A percentile compares a stretch with the other conserved stretches of the same genome.
These are phyloP conservation scores for Cladophialophora immunda DNA, from an alignment of 2,329 filamentous ascomycete genomes.

Conservation along the genomic window DNA sequence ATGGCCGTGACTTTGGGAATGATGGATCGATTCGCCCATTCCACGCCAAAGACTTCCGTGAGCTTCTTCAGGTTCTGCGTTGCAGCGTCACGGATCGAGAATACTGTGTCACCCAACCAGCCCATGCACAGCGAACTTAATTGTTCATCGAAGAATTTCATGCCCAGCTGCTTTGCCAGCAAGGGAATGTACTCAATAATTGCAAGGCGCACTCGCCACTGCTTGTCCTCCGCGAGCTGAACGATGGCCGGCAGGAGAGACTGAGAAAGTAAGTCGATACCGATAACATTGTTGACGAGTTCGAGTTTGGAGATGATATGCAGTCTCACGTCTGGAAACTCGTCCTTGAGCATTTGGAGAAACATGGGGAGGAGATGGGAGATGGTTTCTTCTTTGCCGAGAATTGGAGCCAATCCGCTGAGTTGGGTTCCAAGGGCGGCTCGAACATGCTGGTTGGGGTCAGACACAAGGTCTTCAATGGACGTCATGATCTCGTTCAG, in stretches of 20 bases:
- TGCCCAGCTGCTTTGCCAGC: slow-evolving; percentile 91
- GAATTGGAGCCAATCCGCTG: slow-evolving; percentile 92
- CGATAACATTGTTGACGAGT: slow-evolving; percentile 97
- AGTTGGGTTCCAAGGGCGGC: slow-evolving; percentile 96
- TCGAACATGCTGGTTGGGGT: slow-evolving; percentile 95
- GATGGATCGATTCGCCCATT: slow-evolving; percentile 96
- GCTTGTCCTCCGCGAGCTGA: slow-evolving; percentile 95
- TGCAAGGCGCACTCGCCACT: slow-evolving; percentile 92
- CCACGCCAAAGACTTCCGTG: slow-evolving; percentile 96
- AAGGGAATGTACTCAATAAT: slow-evolving; percentile 99
- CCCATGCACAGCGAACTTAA: slow-evolving; percentile 95
- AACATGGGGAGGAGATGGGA: slow-evolving; percentile 98
- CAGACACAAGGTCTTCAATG: slow-evolving; percentile 94
- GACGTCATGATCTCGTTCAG: slow-evolving; percentile 96
- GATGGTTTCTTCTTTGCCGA: slow-evolving; percentile 99
- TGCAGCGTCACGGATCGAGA: slow-evolving; percentile 96
- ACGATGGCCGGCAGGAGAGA: slow-evolving; percentile 97
- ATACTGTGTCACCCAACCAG: slow-evolving; percentile 97
- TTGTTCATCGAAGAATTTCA: slow-evolving; percentile 98
- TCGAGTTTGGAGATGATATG: slow-evolving; percentile 99
- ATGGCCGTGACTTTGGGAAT: slow-evolving; percentile 99
- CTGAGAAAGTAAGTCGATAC: slow-evolving; percentile 95
- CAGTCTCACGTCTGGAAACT: slow-evolving; percentile 95
- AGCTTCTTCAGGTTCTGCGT: slow-evolving; percentile 98
- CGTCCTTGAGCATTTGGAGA: slow-evolving; percentile 98